A percentile compares a stretch with the other conserved stretches of the same genome.
phyloP scores from a whole-genome alignment of 768 basidiomycete species.

The Neoboletus brunneissimus region DNA sequence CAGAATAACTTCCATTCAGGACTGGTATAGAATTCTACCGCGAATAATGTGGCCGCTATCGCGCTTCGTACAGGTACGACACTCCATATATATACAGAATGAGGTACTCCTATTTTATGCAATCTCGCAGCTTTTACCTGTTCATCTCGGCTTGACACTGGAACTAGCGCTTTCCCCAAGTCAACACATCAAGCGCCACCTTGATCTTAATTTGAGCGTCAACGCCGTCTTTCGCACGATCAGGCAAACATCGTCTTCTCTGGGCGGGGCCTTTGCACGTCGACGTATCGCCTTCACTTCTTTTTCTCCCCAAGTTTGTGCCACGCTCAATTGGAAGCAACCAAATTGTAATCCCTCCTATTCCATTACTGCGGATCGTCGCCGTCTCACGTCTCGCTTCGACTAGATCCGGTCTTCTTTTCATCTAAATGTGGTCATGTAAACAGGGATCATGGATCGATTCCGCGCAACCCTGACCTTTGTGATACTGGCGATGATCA shows the following conservation, averaged over 20 bases:
- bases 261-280: conserved; percentile 51
- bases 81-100: conserved; percentile 1
- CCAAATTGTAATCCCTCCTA: conserved; percentile 72
- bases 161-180: conserved; percentile 69
- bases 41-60: conserved; percentile 69
- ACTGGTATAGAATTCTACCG: conserved; percentile 48
- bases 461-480: conserved; percentile 37
- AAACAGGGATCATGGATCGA: conserved; percentile 38
- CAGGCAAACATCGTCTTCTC: conserved; percentile 59
- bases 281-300: conserved; percentile 90
- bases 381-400: conserved; percentile 19
- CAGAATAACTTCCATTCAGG: conserved; percentile 29
- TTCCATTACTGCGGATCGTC: conserved; percentile 21
- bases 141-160: conserved; percentile 70
- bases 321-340: conserved; percentile 97
- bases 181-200: conserved; percentile 46
- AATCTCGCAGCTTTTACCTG: conserved; percentile 51
- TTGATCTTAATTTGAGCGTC: conserved; percentile 78
- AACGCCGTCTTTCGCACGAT: conserved; percentile 83
- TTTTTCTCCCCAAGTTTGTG: conserved; percentile 86
- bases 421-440: conserved; percentile 80
- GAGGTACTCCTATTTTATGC: conserved; percentile 6
- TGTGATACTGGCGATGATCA: conserved; percentile 43
- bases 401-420: conserved; percentile 91
- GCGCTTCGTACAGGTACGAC: conserved; percentile 67